These are phyloP conservation scores for Diaporthe citri DNA, from an alignment of 2,329 filamentous ascomycete genomes.

Conservation along the genomic window DNA sequence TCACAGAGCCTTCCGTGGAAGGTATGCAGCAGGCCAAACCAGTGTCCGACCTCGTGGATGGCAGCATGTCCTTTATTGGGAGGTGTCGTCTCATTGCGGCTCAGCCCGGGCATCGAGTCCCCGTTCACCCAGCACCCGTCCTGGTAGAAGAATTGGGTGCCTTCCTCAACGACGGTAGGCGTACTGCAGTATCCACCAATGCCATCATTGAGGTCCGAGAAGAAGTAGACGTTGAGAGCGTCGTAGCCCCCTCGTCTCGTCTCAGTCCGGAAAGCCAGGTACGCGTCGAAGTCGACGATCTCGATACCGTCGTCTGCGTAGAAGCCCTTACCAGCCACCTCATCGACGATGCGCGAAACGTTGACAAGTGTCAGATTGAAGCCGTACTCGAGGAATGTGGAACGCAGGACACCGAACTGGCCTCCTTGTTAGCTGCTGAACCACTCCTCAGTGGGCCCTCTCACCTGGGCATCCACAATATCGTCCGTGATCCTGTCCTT, in stretches of 20 bases:
- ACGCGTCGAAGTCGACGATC: conserved; percentile 14
- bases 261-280: conserved; percentile 4
- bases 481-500: conserved; percentile 25
- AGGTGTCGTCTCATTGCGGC: background rate
- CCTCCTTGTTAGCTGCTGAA: background rate
- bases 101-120: conserved; percentile 19
- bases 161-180: conserved; percentile 2
- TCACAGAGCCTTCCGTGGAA: conserved; percentile 54
- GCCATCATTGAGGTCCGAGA: conserved; percentile 1
- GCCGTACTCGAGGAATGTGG: background rate
- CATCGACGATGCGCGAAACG: conserved; percentile 23
- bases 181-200: conserved; percentile 4
- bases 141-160: conserved; percentile 17
- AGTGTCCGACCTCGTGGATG: conserved; percentile 61
- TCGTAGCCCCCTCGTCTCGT: conserved; percentile 24
- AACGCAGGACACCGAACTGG: conserved; percentile 15
- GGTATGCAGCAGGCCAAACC: conserved; percentile 59
- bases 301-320: conserved; percentile 6
- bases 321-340: conserved; percentile 16
- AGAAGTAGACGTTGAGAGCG: conserved; percentile 32
- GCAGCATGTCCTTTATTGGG: conserved; percentile 56
- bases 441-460: background rate
- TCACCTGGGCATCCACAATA: conserved; percentile 11
- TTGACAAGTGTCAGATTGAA: conserved; percentile 12
- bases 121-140: conserved; percentile 27